Conservation (phyloP, 768 basidiomycete genomes). For the Mycena venus region DNA sequence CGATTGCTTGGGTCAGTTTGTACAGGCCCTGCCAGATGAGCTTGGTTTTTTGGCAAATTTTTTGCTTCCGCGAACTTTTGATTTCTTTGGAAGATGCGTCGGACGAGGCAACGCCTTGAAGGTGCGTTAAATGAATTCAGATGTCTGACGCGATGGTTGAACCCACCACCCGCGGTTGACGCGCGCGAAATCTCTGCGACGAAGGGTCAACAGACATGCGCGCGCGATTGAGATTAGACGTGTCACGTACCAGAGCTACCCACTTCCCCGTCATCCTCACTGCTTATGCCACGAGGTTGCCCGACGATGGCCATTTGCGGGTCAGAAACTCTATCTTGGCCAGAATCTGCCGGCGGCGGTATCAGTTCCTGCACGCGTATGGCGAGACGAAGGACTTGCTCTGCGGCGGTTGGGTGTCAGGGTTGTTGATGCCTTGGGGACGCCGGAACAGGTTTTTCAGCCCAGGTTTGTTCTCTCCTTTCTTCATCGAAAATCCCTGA, state of each 20-base stretch:
- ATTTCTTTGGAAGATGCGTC: background rate
- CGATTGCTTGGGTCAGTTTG: background rate
- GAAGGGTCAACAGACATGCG: constrained; percentile 17
- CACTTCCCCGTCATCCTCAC: constrained; percentile 3
- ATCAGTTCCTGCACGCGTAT: constrained; percentile 6
- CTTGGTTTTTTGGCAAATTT: background rate
- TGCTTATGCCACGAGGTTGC: constrained; percentile 14
- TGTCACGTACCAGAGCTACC: constrained; percentile 12
- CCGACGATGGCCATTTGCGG: constrained; percentile 1
- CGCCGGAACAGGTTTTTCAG: constrained; percentile 6
- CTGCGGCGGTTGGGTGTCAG: background rate
- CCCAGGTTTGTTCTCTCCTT: constrained; percentile 11
- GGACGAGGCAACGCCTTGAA: background rate
- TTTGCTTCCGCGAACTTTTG: background rate
- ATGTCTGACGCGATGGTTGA: constrained; percentile 14
- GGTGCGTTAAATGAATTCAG: constrained; percentile 15
- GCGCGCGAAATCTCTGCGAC: constrained; percentile 11
- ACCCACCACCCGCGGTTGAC: constrained; percentile 6
- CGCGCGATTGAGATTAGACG: background rate
- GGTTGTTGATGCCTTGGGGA: constrained; percentile 1
- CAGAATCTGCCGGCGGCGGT: constrained; percentile 8
- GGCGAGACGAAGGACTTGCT: constrained; percentile 12
- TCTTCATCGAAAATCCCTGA: constrained; percentile 1
- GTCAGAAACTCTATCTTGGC: constrained; percentile 1
- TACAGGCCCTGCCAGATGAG: background rate